phyloP scores from a whole-genome alignment of 306 rosid species.

The Fragaria vesca region DNA sequence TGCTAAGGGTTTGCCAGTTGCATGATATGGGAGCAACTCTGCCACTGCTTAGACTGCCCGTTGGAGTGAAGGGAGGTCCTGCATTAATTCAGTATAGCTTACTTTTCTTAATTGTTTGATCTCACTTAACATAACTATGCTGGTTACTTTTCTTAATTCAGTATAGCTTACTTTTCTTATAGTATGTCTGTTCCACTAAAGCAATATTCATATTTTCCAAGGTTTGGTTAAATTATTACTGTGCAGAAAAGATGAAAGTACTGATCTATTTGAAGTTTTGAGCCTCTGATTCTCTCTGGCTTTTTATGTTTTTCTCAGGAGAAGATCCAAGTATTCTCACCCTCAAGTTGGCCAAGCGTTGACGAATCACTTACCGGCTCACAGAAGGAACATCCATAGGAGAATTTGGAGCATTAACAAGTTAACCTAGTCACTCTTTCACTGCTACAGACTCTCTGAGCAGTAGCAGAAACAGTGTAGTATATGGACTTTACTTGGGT shows the following conservation, averaged over 20 bases:
- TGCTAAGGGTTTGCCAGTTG: background rate
- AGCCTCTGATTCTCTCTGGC: background rate
- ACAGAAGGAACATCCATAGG: background rate
- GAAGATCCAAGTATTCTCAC: background rate
- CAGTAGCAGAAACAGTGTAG: background rate
- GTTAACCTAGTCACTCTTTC: background rate
- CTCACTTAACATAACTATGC: background rate
- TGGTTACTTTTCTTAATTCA: background rate
- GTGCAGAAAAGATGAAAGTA: background rate
- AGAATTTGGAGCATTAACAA: background rate
- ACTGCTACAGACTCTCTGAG: background rate
- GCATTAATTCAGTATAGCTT: background rate
- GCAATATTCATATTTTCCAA: background rate
- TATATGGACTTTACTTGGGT: background rate
- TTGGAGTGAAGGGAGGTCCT: slow-evolving; percentile 2
- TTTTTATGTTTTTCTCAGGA: background rate
- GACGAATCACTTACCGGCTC: background rate
- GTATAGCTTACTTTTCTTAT: background rate
- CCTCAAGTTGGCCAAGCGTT: background rate
- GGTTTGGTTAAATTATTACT: background rate
- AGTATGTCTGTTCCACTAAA: background rate
- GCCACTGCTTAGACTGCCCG: background rate
- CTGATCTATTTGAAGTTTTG: background rate
- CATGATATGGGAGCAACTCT: slow-evolving; percentile 1
- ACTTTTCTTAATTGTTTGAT: background rate